A percentile compares a stretch with the other conserved stretches of the same genome.
phyloP scores from a whole-genome alignment of 2,329 filamentous ascomycete genomes.

The Botrytis sinoallii region DNA sequence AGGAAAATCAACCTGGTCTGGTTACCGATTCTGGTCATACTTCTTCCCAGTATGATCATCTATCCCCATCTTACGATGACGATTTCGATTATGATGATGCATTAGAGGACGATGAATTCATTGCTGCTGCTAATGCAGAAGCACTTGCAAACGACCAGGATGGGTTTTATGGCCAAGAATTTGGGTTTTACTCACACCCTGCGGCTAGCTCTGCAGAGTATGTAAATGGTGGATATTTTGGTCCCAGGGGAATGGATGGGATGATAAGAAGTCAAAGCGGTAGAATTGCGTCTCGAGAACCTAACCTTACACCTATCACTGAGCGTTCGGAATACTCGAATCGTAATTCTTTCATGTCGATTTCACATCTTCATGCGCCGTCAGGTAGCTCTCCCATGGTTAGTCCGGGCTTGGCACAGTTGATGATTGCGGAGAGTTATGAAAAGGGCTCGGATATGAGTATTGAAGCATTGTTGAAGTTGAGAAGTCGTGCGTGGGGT shows the following conservation, averaged over 20 bases:
- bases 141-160: conserved; percentile 89
- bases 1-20: conserved; percentile 39
- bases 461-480: conserved; percentile 63
- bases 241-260: conserved; percentile 63
- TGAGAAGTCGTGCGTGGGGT: conserved; percentile 76
- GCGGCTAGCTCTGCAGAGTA: conserved; percentile 47
- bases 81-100: conserved; percentile 58
- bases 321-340: conserved; percentile 96
- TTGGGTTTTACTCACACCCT: conserved; percentile 83
- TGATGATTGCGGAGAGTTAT: conserved; percentile 56
- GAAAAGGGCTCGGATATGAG: conserved; percentile 61
- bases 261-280: conserved; percentile 66
- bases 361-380: conserved; percentile 41
- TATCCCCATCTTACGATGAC: conserved; percentile 40
- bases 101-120: conserved; percentile 83
- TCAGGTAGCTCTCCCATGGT: conserved; percentile 44
- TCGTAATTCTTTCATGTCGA: conserved; percentile 74
- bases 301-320: conserved; percentile 92
- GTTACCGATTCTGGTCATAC: conserved; percentile 42
- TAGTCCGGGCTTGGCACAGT: conserved; percentile 73
- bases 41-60: conserved; percentile 37
- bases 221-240: conserved; percentile 85
- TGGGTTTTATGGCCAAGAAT: conserved; percentile 93
- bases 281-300: conserved; percentile 72
- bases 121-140: conserved; percentile 92